These are phyloP conservation scores for Xylaria sp. DNA, from an alignment of 2,329 filamentous ascomycete genomes.

Conservation along the genomic window DNA sequence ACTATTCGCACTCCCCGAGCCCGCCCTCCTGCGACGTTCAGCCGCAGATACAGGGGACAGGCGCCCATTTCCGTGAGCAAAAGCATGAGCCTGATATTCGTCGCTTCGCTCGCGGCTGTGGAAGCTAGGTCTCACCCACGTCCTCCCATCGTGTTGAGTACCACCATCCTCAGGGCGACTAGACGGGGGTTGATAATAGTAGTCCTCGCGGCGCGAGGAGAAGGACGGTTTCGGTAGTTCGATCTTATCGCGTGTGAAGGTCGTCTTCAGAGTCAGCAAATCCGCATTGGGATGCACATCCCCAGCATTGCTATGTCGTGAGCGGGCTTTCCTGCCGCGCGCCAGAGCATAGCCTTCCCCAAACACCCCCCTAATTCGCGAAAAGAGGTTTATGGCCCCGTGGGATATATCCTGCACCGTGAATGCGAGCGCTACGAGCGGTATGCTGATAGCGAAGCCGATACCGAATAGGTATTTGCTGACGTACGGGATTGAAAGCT, in stretches of 20 bases:
- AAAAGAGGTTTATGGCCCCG: conserved; percentile 27
- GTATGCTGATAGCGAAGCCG: conserved; percentile 54
- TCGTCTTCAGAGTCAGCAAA: neutral
- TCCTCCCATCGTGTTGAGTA: neutral
- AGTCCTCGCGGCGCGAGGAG: conserved; percentile 33
- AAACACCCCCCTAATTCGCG: conserved; percentile 18
- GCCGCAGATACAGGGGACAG: conserved; percentile 20
- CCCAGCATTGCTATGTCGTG: neutral
- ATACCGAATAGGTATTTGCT: conserved; percentile 63
- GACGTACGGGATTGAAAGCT: conserved; percentile 61
- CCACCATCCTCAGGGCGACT: conserved; percentile 23
- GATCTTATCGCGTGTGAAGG: conserved; percentile 17
- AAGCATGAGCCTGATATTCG: conserved; percentile 1
- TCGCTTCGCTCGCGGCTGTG: conserved; percentile 32
- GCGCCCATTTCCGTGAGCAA: conserved; percentile 11
- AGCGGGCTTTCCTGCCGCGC: conserved; percentile 11
- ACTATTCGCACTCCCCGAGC: conserved; percentile 40
- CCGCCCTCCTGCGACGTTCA: conserved; percentile 15
- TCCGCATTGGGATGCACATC: conserved; percentile 5
- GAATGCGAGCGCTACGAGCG: conserved; percentile 54
- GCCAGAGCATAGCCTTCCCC: neutral
- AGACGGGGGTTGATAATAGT: conserved; percentile 28
- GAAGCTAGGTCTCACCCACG: conserved; percentile 25
- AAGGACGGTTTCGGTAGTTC: conserved; percentile 32
- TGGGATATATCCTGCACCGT: conserved; percentile 52